A percentile compares a stretch with the other conserved stretches of the same genome.
Conservation (phyloP, 768 basidiomycete genomes). For the Russula abietina region DNA sequence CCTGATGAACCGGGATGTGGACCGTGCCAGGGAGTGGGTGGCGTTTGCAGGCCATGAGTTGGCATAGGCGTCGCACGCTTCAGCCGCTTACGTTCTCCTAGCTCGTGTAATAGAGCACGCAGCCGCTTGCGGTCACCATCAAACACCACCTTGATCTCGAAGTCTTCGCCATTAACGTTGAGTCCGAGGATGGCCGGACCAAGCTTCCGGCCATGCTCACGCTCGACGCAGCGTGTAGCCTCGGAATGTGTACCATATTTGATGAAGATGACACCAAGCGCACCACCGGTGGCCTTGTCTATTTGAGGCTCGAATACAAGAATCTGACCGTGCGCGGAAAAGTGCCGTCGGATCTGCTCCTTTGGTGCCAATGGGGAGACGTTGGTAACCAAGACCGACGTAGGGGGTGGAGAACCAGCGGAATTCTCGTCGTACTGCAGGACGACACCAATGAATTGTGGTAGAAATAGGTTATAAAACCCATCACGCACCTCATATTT, state of each 20-base stretch:
- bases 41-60: conserved; percentile 14
- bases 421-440: conserved; percentile 71
- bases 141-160: conserved; percentile 68
- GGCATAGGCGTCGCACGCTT: conserved; percentile 27
- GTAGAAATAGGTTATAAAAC: background rate
- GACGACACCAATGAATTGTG: conserved; percentile 7
- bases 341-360: conserved; percentile 57
- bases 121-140: conserved; percentile 68
- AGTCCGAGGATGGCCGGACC: conserved; percentile 39
- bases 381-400: conserved; percentile 63
- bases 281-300: conserved; percentile 72
- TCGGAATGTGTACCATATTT: conserved; percentile 60
- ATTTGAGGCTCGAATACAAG: conserved; percentile 68
- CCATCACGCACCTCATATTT: conserved; percentile 50
- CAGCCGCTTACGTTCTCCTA: conserved; percentile 46
- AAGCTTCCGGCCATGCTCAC: conserved; percentile 59
- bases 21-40: conserved; percentile 24
- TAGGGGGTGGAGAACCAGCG: conserved; percentile 64
- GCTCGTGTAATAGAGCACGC: conserved; percentile 59
- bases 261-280: conserved; percentile 77
- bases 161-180: conserved; percentile 36
- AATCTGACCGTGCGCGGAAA: conserved; percentile 57
- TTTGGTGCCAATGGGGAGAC: conserved; percentile 68
- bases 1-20: conserved; percentile 29
- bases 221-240: conserved; percentile 58